Conservation (phyloP, 1,284 basidiomycete species). For the Leccinum pachyderme region DNA sequence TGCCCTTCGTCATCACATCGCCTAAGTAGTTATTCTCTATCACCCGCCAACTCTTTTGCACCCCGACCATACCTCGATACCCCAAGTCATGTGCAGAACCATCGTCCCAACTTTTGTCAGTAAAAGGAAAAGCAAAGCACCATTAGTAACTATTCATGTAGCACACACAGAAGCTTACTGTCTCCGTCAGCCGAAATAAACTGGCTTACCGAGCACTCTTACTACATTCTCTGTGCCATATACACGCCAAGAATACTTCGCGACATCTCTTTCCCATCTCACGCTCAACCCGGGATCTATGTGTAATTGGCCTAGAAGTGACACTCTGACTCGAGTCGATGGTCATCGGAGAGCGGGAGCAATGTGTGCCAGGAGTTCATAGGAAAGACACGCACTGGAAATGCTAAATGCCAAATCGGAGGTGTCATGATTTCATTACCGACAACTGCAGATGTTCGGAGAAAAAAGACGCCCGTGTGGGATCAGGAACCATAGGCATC, state of each 20-base stretch:
- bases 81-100: not conserved
- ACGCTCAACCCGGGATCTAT: not conserved
- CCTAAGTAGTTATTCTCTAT: not conserved
- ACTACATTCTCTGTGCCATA: too few species aligned
- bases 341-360: not conserved
- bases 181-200: not conserved
- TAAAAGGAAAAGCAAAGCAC: not conserved
- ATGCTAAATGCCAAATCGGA: constrained; percentile 9
- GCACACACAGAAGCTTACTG: not conserved
- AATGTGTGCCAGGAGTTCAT: not conserved
- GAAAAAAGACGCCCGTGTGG: constrained; percentile 5
- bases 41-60: not conserved
- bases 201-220: too few species aligned
- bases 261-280: too few species aligned
- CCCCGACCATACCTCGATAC: not conserved
- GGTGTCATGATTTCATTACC: constrained; percentile 3
- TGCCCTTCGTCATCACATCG: not conserved
- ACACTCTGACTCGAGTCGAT: not conserved
- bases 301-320: not conserved
- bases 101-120: not conserved
- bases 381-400: constrained; percentile 5
- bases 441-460: constrained; percentile 7
- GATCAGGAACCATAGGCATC: not conserved
- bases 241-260: too few species aligned
- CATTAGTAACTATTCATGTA: not conserved